Percentiles rank a stretch among this genome's conserved stretches.
Evolutionary conservation across 2,329 filamentous ascomycete species (phyloP).

Genomic region (Pyrenochaeta sp.): DNA sequence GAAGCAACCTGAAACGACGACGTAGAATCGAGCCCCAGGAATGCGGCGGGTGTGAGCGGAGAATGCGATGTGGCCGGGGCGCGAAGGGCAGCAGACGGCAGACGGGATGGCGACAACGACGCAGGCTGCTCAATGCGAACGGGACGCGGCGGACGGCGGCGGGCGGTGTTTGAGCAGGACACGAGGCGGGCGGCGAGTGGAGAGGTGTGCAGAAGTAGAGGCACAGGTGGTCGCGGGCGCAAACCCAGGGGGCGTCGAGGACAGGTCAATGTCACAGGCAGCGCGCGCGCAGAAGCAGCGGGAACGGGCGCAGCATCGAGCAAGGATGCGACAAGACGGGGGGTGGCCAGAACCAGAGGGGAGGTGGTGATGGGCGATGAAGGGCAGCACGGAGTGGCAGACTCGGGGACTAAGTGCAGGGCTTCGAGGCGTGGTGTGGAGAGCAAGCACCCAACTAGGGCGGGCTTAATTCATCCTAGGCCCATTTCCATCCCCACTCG

Average conservation of each 20-base stretch:
- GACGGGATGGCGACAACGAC: conserved; percentile 15
- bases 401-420: too few relatives aligned
- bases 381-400: too few relatives aligned
- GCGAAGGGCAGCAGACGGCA: conserved; percentile 12
- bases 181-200: conserved; percentile 2
- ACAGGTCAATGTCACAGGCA: conserved; percentile 43
- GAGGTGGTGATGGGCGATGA: too few relatives aligned
- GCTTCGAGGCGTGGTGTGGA: conserved; percentile 6
- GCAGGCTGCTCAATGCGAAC: conserved; percentile 8
- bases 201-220: conserved; percentile 1
- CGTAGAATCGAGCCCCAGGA: conserved; percentile 20
- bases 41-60: conserved; percentile 14
- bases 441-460: neutral
- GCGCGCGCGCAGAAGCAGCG: conserved; percentile 41
- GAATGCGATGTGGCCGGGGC: conserved; percentile 16
- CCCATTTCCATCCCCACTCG: conserved; percentile 13
- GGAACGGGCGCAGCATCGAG: conserved; percentile 33
- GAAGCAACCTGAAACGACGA: conserved; percentile 45
- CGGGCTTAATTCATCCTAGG: conserved; percentile 8
- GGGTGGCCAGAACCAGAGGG: conserved; percentile 9
- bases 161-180: conserved; percentile 5
- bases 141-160: conserved; percentile 1
- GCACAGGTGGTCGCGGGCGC: too few relatives aligned
- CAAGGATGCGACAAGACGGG: conserved; percentile 5
- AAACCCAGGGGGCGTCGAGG: conserved; percentile 23